These are phyloP conservation scores for Emergomyces pasteurianus DNA, from an alignment of 2,329 filamentous ascomycete species.

Conservation along the genomic window DNA sequence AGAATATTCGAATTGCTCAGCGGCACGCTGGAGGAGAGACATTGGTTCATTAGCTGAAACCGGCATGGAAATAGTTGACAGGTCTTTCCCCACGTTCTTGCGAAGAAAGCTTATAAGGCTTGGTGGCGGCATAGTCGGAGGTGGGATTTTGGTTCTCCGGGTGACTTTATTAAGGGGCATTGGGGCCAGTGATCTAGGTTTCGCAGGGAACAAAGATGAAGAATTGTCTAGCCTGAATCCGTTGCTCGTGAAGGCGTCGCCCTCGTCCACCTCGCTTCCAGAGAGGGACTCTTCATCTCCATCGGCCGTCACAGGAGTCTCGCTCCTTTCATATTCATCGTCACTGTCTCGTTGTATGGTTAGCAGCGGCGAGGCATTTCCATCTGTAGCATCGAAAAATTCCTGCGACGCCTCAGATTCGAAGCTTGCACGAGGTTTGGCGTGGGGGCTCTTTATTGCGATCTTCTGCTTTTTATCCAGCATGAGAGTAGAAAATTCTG, in stretches of 20 bases:
- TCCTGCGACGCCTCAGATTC: slow-evolving; percentile 76
- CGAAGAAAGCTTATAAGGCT: slow-evolving; percentile 88
- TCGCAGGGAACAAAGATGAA: slow-evolving; percentile 55
- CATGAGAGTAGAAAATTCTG: slow-evolving; percentile 69
- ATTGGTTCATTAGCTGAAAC: slow-evolving; percentile 91
- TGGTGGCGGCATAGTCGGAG: slow-evolving; percentile 68
- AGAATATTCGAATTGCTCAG: slow-evolving; percentile 86
- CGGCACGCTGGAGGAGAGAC: slow-evolving; percentile 74
- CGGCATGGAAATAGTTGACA: slow-evolving; percentile 95
- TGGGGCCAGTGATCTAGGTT: slow-evolving; percentile 63
- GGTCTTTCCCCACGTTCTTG: slow-evolving; percentile 96
- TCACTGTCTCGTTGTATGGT: slow-evolving; percentile 64
- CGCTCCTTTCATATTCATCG: slow-evolving; percentile 48
- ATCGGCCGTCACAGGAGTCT: slow-evolving; percentile 37
- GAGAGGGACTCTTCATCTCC: slow-evolving; percentile 49
- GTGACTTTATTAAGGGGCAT: slow-evolving; percentile 58
- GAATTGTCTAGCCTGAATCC: slow-evolving; percentile 23
- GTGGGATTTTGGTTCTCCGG: slow-evolving; percentile 58
- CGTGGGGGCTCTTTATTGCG: slow-evolving; percentile 41
- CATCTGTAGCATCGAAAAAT: slow-evolving; percentile 83
- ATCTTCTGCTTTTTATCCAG: slow-evolving; percentile 68
- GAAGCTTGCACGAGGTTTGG: slow-evolving; percentile 53
- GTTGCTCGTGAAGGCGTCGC: slow-evolving; percentile 28
- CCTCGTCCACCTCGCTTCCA: slow-evolving; percentile 45
- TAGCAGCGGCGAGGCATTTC: slow-evolving; percentile 53